Evolutionary conservation across 345 rosid genomes (phyloP).

Genomic region (Corchorus olitorius): DNA sequence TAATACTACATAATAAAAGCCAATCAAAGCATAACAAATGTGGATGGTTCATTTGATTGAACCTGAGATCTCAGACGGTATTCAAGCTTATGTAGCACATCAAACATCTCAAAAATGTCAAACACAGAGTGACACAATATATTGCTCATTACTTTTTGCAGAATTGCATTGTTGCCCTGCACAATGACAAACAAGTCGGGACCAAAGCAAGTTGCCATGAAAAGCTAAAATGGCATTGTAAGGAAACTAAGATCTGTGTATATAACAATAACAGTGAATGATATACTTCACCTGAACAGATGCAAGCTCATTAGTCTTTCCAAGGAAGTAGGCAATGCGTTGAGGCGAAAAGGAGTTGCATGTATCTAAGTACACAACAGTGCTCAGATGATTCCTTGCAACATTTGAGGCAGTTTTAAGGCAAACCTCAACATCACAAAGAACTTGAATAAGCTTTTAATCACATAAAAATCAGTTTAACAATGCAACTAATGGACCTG

Average conservation of each 20-base stretch:
- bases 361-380: slow-evolving; percentile 68
- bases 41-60: slow-evolving; percentile 19
- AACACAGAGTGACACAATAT: slow-evolving; percentile 62
- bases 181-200: slow-evolving; percentile 11
- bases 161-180: slow-evolving; percentile 25
- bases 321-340: slow-evolving; percentile 52
- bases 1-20: slow-evolving; percentile 11
- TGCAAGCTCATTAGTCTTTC: slow-evolving; percentile 33
- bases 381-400: slow-evolving; percentile 47
- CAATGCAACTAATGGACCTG: background rate
- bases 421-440: slow-evolving; percentile 53
- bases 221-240: background rate
- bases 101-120: slow-evolving; percentile 71
- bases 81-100: slow-evolving; percentile 58
- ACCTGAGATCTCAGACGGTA: slow-evolving; percentile 60
- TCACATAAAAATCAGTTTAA: background rate
- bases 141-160: slow-evolving; percentile 58
- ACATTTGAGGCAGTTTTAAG: slow-evolving; percentile 60
- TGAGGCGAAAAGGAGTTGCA: slow-evolving; percentile 80
- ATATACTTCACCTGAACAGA: slow-evolving; percentile 39
- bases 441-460: slow-evolving; percentile 13
- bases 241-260: background rate
- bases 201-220: background rate
- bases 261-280: background rate
- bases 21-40: slow-evolving; percentile 1